These are phyloP conservation scores for Fusarium siculi DNA, from an alignment of 2,329 filamentous ascomycete species.

Conservation along the genomic window DNA sequence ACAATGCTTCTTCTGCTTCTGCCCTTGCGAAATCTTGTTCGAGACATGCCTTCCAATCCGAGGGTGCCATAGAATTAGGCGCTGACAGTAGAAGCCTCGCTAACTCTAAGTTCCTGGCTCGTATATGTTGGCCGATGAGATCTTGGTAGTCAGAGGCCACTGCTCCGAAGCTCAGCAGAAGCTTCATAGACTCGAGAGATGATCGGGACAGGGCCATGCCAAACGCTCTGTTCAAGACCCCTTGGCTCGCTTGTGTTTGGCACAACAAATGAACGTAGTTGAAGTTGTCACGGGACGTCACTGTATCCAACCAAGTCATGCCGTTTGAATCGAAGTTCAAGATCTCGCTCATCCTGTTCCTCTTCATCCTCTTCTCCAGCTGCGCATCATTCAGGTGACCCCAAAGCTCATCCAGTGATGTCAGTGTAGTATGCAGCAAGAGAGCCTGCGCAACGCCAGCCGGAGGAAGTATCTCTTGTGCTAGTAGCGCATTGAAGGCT, in stretches of 20 bases:
- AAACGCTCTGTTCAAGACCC: background rate
- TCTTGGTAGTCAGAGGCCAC: background rate
- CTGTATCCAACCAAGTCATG: constrained; percentile 13
- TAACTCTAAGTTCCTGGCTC: background rate
- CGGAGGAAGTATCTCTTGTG: background rate
- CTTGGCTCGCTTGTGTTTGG: constrained; percentile 1
- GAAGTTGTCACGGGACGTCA: background rate
- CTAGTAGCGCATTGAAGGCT: constrained; percentile 7
- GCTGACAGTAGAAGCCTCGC: constrained; percentile 7
- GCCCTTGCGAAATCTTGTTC: background rate
- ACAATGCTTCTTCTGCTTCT: background rate
- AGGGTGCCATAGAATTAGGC: background rate
- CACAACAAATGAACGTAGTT: constrained; percentile 23
- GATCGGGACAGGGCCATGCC: constrained; percentile 5
- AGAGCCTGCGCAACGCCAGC: constrained; percentile 21
- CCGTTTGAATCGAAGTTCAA: background rate
- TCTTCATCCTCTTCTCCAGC: constrained; percentile 29
- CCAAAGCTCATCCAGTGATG: constrained; percentile 20
- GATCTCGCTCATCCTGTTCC: background rate
- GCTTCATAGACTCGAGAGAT: background rate
- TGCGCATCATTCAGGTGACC: constrained; percentile 4
- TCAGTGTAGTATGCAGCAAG: background rate
- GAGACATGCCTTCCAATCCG: background rate
- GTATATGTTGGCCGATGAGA: background rate
- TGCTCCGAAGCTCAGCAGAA: constrained; percentile 20